Evolutionary conservation across 306 rosid genomes (phyloP).

Genomic region (Quercus dentata): DNA sequence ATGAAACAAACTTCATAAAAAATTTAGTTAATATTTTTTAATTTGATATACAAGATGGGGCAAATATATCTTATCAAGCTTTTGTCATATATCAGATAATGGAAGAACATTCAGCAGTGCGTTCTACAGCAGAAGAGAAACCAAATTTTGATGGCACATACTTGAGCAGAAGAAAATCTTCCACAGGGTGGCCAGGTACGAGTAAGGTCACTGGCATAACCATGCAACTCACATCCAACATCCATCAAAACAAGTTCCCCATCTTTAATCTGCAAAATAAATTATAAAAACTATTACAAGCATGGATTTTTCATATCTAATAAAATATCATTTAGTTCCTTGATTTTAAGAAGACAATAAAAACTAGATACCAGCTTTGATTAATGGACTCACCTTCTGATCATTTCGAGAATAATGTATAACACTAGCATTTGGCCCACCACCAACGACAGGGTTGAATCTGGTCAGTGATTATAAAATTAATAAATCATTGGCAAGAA

Average conservation of each 20-base stretch:
- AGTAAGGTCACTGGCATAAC: slow-evolving; percentile 91
- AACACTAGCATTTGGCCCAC: slow-evolving; percentile 84
- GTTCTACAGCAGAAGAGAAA: slow-evolving; percentile 69
- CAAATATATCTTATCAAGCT: slow-evolving; percentile 1
- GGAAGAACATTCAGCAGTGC: slow-evolving; percentile 18
- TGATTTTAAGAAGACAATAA: neutral
- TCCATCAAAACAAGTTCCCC: slow-evolving; percentile 97
- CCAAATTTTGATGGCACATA: slow-evolving; percentile 15
- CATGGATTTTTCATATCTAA: neutral
- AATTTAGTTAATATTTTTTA: neutral
- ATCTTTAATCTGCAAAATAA: slow-evolving; percentile 63
- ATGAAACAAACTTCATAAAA: slow-evolving; percentile 3
- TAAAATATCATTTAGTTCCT: neutral
- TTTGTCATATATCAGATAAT: slow-evolving; percentile 3
- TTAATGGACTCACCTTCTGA: slow-evolving; percentile 60
- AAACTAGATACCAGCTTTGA: neutral
- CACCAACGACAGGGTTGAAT: slow-evolving; percentile 96
- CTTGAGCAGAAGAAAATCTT: slow-evolving; percentile 79
- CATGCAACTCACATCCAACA: slow-evolving; percentile 90
- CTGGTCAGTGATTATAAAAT: slow-evolving; percentile 38
- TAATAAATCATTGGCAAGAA: slow-evolving; percentile 5
- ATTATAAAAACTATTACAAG: slow-evolving; percentile 1
- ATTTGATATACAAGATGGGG: neutral
- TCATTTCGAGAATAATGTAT: slow-evolving; percentile 94
- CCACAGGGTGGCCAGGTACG: slow-evolving; percentile 98